Evolutionary conservation across 2,329 filamentous ascomycete species (phyloP).

Genomic region (Exophiala sp.): DNA sequence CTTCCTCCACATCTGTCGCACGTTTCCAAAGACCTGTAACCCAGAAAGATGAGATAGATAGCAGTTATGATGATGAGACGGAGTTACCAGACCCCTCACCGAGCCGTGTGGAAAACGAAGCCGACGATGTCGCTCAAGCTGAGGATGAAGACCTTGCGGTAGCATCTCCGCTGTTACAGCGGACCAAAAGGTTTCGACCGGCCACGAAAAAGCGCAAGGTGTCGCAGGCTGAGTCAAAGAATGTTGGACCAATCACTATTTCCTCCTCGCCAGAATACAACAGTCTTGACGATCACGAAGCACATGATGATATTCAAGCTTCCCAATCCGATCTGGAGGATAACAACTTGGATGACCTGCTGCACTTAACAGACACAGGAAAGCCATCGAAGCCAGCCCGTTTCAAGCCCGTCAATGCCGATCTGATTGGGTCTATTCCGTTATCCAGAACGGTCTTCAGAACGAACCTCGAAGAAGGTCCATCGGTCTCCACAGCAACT

Average conservation of each 20-base stretch:
- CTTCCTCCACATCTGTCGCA: constrained; percentile 12
- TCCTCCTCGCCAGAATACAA: constrained; percentile 21
- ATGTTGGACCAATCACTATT: constrained; percentile 9
- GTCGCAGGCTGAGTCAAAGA: background rate
- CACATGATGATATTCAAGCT: background rate
- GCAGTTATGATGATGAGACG: constrained; percentile 18
- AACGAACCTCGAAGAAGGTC: background rate
- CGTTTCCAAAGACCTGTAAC: constrained; percentile 12
- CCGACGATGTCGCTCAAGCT: background rate
- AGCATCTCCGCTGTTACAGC: constrained; percentile 9
- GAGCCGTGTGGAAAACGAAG: background rate
- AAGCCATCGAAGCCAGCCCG: constrained; percentile 3
- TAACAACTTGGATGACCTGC: background rate
- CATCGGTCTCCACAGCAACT: background rate
- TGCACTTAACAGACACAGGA: background rate
- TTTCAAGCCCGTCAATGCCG: constrained; percentile 4
- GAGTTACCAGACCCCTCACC: background rate
- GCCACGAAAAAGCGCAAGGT: constrained; percentile 19
- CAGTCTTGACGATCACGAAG: background rate
- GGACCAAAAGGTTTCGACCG: constrained; percentile 1
- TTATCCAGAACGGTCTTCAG: constrained; percentile 12
- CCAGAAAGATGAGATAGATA: constrained; percentile 22
- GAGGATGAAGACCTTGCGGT: constrained; percentile 1
- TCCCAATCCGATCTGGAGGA: constrained; percentile 8
- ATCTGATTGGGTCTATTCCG: background rate